Evolutionary conservation across 2,329 filamentous ascomycete genomes (phyloP), one percentile per base, ranked within the genome.

Genomic region (Epicoccum nigrum): DNA sequence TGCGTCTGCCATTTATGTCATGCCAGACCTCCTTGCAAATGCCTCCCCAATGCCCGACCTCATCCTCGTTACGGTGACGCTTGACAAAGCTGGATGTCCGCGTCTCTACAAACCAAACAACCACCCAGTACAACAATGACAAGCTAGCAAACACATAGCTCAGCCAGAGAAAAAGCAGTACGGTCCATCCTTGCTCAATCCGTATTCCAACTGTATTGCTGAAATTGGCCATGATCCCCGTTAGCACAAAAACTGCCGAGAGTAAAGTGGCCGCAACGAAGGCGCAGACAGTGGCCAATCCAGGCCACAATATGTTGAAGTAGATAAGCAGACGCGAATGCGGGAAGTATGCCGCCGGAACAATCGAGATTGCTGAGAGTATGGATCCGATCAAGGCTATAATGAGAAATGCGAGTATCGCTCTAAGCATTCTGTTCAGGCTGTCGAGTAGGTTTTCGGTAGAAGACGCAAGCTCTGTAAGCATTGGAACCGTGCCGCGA

Each of bases 41-140:
- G 0, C 53, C 55, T n/a, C 44, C 59, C 65, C 65, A 67, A 27
- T 61, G 52, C n/a, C 61, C 65, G 3, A 57, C 40, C 52, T 66
- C 59, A 4, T 58, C 55, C 7, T 59, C 55, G 13, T 51, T 54
- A 17, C 65, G 56, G 33, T 16, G 35, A 15, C 58, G 56, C 42
- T 41, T 58, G 0, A 55, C 47, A 42, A 64, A 57, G 12, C 55
- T 54, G 37, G 39, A 57, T 20, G 33, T 51, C 33, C 64, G 53
- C 11, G 59, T 55, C 55, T 67, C 64, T 13, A 68, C 63, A 49
- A 67, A 67, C 65, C 64, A 68, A 9, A 66, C 53, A 6, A 45
- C 16, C 12, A 28, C 23, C 64, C 65, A 67, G 46, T 67, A 68
- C n/a, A 48, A 15, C 2, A 32, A 25, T 13, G 40, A 39, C 2